Percentiles rank a stretch among this genome's conserved stretches.
Evolutionary conservation across 176 grass and related monocot species (phyloP).

Genomic region (Elaeis guineensis): DNA sequence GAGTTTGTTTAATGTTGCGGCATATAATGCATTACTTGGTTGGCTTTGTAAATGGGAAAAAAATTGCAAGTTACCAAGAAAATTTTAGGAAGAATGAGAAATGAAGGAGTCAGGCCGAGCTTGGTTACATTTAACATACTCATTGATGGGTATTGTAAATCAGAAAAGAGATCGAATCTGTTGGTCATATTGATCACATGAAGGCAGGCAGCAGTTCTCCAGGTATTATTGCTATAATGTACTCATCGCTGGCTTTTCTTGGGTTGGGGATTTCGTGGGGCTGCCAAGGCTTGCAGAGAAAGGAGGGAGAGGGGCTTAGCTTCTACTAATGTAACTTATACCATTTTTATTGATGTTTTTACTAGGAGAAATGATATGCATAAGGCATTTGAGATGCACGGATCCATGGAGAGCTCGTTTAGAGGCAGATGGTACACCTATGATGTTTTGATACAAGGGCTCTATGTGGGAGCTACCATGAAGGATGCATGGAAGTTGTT

Average conservation of each 20-base stretch:
- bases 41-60: conserved; percentile 37
- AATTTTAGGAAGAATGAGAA: conserved; percentile 39
- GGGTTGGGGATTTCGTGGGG: conserved; percentile 35
- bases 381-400: conserved; percentile 43
- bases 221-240: conserved; percentile 44
- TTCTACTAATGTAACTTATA: conserved; percentile 54
- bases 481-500: conserved; percentile 62
- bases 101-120: conserved; percentile 34
- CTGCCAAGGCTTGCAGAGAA: conserved; percentile 35
- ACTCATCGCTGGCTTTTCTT: conserved; percentile 42
- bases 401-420: conserved; percentile 23
- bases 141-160: conserved; percentile 47
- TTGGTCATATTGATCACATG: conserved; percentile 45
- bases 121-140: conserved; percentile 61
- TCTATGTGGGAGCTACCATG: conserved; percentile 50
- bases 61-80: conserved; percentile 23
- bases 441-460: conserved; percentile 37
- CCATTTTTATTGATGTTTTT: conserved; percentile 55
- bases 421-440: conserved; percentile 41
- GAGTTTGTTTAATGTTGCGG: conserved; percentile 38
- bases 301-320: conserved; percentile 31
- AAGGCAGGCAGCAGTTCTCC: conserved; percentile 27
- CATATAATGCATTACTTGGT: conserved; percentile 38
- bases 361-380: conserved; percentile 38
- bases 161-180: conserved; percentile 40